Conservation (phyloP, 1,139 yeast genomes). For the Debaryomyces psychrophilus region DNA sequence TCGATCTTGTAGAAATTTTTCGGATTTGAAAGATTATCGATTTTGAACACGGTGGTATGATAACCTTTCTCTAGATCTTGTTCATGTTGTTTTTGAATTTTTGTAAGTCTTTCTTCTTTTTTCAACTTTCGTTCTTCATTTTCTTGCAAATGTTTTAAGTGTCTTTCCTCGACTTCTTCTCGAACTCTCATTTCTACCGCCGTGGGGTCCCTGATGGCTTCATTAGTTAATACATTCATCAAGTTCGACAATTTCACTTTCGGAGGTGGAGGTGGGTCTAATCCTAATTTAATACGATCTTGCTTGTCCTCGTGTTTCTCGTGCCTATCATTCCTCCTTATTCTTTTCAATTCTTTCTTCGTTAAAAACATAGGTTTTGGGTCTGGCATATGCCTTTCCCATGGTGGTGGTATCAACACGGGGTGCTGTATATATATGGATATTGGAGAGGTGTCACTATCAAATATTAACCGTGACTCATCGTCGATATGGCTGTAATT, state of each 20-base stretch:
- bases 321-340: conserved; percentile 72
- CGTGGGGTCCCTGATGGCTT: conserved; percentile 90
- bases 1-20: conserved; percentile 75
- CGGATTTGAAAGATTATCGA: conserved; percentile 59
- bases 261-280: conserved; percentile 88
- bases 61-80: conserved; percentile 51
- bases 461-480: conserved; percentile 24
- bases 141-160: conserved; percentile 56
- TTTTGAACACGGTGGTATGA: conserved; percentile 60
- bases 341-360: conserved; percentile 72
- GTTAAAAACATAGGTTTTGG: conserved; percentile 64
- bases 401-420: conserved; percentile 60
- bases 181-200: conserved; percentile 75
- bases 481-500: conserved; percentile 30
- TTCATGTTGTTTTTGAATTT: conserved; percentile 50
- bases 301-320: conserved; percentile 68
- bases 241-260: conserved; percentile 82
- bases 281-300: conserved; percentile 76
- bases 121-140: conserved; percentile 68
- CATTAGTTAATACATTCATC: conserved; percentile 83
- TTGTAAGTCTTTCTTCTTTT: conserved; percentile 56
- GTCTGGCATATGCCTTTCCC: conserved; percentile 50
- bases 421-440: conserved; percentile 82
- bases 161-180: conserved; percentile 67
- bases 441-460: conserved; percentile 52